Conservation (phyloP, 257 asterid genomes). For the Plectranthus barbatus region DNA sequence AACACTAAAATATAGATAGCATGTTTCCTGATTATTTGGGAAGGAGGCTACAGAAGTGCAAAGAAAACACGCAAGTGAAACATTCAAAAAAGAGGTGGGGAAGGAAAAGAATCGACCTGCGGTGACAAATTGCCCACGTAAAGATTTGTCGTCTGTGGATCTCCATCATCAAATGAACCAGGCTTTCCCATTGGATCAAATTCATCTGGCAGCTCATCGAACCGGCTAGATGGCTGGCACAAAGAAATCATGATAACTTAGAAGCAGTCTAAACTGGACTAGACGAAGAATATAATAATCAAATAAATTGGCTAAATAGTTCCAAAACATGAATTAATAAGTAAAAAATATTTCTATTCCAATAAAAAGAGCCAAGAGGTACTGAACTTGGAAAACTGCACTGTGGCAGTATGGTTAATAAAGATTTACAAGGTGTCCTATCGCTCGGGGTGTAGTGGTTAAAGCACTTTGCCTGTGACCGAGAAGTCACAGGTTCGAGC, state of each 20-base stretch:
- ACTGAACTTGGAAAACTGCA: neutral
- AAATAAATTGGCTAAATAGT: neutral
- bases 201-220: slow-evolving; percentile 92
- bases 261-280: slow-evolving; percentile 3
- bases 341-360: neutral
- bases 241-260: slow-evolving; percentile 12
- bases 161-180: slow-evolving; percentile 98
- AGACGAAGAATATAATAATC: neutral
- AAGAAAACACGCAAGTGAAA: neutral
- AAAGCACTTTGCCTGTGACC: no score
- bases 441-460: no score
- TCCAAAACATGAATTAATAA: neutral
- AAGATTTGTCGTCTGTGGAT: slow-evolving; percentile 88
- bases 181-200: slow-evolving; percentile 75
- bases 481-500: no score
- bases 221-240: slow-evolving; percentile 69
- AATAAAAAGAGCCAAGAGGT: neutral
- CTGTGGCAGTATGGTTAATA: neutral
- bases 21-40: neutral
- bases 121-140: slow-evolving; percentile 92
- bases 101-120: slow-evolving; percentile 37
- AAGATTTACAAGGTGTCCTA: neutral
- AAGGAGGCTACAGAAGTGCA: neutral
- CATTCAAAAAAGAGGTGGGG: neutral
- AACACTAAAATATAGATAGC: neutral